phyloP scores from a whole-genome alignment of 257 asterid species.

The Rhazya stricta region DNA sequence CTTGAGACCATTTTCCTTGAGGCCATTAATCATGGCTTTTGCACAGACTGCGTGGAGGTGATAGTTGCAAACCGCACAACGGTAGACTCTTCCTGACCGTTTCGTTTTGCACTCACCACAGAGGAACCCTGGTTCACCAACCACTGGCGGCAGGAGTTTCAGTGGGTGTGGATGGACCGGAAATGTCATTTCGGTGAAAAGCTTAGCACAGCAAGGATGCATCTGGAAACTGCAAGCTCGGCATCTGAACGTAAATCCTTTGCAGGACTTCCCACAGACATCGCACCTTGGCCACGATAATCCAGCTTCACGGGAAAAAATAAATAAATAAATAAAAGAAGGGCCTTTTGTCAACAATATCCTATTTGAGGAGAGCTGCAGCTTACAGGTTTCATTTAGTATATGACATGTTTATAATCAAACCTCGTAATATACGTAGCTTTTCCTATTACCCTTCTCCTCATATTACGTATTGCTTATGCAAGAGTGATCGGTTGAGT shows the following conservation, averaged over 20 bases:
- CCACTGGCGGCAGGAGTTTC: conserved; percentile 39
- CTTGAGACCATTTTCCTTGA: conserved; percentile 46
- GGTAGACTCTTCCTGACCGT: conserved; percentile 52
- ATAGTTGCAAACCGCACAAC: conserved; percentile 61
- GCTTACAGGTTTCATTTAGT: no score
- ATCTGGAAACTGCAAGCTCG: conserved; percentile 78
- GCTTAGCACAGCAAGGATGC: conserved; percentile 91
- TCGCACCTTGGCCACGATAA: conserved; percentile 68
- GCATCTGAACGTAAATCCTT: conserved; percentile 75
- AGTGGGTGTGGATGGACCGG: conserved; percentile 48
- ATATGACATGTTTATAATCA: no score
- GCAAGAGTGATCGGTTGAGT: no score
- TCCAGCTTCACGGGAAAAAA: conserved; percentile 35
- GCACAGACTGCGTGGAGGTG: conserved; percentile 76
- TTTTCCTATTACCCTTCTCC: no score
- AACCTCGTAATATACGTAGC: no score
- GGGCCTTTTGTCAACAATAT: not conserved
- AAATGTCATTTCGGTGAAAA: conserved; percentile 39
- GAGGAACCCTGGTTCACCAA: not conserved
- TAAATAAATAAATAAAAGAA: not conserved
- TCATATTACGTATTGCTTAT: no score
- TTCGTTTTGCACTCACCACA: conserved; percentile 64
- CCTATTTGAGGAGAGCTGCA: not conserved
- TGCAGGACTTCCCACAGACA: conserved; percentile 55
- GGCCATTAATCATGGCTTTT: conserved; percentile 60